Evolutionary conservation across 768 basidiomycete species (phyloP), one percentile per base, ranked within the genome.

Genomic region (Leccinum olivaceopallidum): DNA sequence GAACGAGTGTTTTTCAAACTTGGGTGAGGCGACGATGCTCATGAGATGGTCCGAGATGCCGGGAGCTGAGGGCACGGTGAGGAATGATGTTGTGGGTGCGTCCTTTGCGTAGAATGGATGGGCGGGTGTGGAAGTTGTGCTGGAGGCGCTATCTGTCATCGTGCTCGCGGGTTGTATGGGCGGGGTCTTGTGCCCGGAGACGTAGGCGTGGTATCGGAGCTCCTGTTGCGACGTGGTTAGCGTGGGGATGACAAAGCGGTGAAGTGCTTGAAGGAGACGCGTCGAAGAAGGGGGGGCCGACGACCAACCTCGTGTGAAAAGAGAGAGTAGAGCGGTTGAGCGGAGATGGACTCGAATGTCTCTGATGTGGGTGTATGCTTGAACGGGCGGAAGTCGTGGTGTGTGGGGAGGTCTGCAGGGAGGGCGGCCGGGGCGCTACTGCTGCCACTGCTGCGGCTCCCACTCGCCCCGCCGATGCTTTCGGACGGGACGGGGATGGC

Each of bases 301-400:
- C 77, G 42, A 75, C 78, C 55, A 55, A 82, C 82, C 76, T 83
- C 81, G 59, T 70, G 73, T 58, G 77, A 77, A 58, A 80, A 81
- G 10, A 49, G 63, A 20, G 53, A 66, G 58, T 75, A 81, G 50
- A 68, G 67, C 0, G 75, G 61, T 66, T 78, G 78, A 5, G 74
- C 73, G 5, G 74, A 71, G 50, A 84, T 78, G 44, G 69, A 75
- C 47, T 81, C 77, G 52, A 76, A 73, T 3, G 60, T 67, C 53
- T 82, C 62, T 14, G 50, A 60, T 0, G 60, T 47, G 24, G 61
- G 2, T 10, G 4, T 34, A 9, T 56, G 22, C 55, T 66, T 71
- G 24, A 68, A 69, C 47, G 74, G 55, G 26, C 66, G 65, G 57
- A 77, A 76, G 18, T 64, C 68, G 58, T 72, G 71, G 32, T 51